Conservation (phyloP, 1,284 basidiomycete genomes). For the Trametes pubescens region DNA sequence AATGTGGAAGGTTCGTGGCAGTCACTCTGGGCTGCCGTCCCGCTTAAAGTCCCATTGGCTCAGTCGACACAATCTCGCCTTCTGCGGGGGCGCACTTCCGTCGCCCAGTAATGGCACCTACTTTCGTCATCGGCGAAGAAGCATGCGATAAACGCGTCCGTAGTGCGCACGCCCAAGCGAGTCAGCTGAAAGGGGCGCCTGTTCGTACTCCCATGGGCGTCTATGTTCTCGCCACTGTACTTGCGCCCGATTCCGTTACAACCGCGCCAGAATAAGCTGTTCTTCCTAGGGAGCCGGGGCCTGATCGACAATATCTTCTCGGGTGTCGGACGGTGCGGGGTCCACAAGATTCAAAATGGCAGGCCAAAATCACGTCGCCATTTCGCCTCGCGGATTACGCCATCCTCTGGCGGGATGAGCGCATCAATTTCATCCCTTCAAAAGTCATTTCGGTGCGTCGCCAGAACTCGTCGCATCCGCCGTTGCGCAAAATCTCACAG, state of each 20-base stretch:
- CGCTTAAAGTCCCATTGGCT: no score
- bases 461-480: background rate
- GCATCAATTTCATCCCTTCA: background rate
- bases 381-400: background rate
- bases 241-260: background rate
- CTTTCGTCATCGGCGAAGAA: no score
- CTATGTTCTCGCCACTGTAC: background rate
- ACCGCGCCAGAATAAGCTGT: background rate
- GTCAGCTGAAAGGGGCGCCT: background rate
- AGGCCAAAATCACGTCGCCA: background rate
- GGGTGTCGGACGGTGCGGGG: background rate
- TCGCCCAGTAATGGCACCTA: background rate
- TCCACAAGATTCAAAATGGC: background rate
- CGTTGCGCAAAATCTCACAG: background rate
- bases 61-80: background rate
- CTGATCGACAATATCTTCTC: background rate
- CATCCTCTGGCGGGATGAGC: slow-evolving; percentile 8
- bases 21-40: no score
- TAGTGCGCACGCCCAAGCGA: no score
- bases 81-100: background rate
- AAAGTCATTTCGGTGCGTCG: background rate
- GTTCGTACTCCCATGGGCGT: background rate
- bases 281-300: background rate
- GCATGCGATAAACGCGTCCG: no score
- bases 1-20: no score